phyloP scores from a whole-genome alignment of 805 yeast species.

The Saturnispora quitensis region DNA sequence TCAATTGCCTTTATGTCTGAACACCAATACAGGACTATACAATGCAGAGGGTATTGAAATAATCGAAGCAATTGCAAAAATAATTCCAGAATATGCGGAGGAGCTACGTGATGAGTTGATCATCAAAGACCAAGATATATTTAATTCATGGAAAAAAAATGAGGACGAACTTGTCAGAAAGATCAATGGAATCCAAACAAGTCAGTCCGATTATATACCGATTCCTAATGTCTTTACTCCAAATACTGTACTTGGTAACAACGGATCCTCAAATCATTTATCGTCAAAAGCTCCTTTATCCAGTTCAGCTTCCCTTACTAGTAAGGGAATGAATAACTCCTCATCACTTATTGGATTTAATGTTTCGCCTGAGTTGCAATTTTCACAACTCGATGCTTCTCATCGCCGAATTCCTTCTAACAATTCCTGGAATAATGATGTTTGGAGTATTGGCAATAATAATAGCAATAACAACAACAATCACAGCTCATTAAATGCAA shows the following conservation, averaged over 20 bases:
- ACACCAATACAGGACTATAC: constrained; percentile 24
- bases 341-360: constrained; percentile 3
- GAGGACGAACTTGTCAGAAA: constrained; percentile 20
- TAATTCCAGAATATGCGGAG: constrained; percentile 26
- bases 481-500: constrained; percentile 6
- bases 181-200: constrained; percentile 5
- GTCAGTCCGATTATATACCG: background rate
- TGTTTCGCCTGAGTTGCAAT: constrained; percentile 14
- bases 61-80: constrained; percentile 16
- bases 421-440: constrained; percentile 5
- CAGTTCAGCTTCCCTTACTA: constrained; percentile 4
- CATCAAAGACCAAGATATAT: constrained; percentile 7
- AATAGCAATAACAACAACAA: constrained; percentile 5
- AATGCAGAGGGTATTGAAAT: constrained; percentile 21
- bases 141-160: constrained; percentile 23
- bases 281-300: background rate
- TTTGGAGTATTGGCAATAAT: constrained; percentile 3
- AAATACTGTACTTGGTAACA: background rate
- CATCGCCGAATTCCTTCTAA: constrained; percentile 6
- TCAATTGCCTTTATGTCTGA: constrained; percentile 16
- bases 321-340: constrained; percentile 2
- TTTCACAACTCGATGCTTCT: constrained; percentile 7
- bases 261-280: background rate
- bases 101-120: constrained; percentile 16
- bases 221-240: background rate